These are phyloP conservation scores for Suhomyces xylopsoci DNA, from an alignment of 805 yeast species.

Conservation along the genomic window DNA sequence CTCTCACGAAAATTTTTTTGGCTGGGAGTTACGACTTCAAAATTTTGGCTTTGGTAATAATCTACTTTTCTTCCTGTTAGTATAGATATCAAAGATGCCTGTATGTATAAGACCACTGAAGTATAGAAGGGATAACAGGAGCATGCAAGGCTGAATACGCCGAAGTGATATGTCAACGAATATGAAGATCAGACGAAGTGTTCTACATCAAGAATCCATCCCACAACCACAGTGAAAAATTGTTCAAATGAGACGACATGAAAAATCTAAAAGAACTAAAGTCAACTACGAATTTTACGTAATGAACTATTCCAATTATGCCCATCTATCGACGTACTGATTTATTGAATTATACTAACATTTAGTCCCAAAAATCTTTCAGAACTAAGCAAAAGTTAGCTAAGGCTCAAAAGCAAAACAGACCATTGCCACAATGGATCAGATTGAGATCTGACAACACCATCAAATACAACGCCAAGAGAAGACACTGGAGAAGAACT, in stretches of 20 bases:
- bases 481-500: constrained; percentile 99
- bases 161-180: not conserved
- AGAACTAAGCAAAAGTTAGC: constrained; percentile 97
- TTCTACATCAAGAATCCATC: not conserved
- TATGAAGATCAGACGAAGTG: not conserved
- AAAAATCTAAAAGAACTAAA: not conserved
- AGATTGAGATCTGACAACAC: constrained; percentile 97
- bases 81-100: constrained; percentile 35
- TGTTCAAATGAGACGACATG: not conserved
- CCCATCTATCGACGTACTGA: not conserved
- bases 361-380: constrained; percentile 90
- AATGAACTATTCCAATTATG: not conserved
- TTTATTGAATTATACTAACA: constrained; percentile 26
- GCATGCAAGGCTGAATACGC: not conserved
- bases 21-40: not conserved
- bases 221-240: not conserved
- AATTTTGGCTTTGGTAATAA: not conserved
- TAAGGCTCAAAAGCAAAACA: constrained; percentile 98
- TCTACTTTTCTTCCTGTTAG: constrained; percentile 7
- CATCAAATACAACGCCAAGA: constrained; percentile 98
- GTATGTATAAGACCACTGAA: constrained; percentile 28
- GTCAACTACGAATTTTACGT: not conserved
- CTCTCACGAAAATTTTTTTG: constrained; percentile 8
- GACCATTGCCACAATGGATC: constrained; percentile 99
- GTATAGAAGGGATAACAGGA: not conserved